Evolutionary conservation across 805 yeast species (phyloP).

Genomic region (Candida yuanshanica): DNA sequence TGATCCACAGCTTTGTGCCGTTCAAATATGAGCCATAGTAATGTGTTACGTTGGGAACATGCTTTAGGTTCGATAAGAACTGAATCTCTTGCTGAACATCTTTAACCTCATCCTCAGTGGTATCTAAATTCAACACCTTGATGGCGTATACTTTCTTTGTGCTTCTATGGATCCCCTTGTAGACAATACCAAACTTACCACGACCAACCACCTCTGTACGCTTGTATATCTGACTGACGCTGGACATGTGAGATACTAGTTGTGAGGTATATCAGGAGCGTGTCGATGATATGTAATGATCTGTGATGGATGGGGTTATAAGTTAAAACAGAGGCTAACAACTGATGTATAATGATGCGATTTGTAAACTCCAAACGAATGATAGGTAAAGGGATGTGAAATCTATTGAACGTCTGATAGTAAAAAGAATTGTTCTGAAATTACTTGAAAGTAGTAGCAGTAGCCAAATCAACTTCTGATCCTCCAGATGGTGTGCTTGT

Average conservation of each 20-base stretch:
- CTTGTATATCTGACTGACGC: constrained; percentile 44
- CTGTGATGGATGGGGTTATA: too few relatives aligned
- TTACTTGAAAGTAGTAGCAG: too few relatives aligned
- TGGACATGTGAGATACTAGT: constrained; percentile 15
- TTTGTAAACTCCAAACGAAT: too few relatives aligned
- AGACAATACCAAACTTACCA: constrained; percentile 96
- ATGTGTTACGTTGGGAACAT: constrained; percentile 86
- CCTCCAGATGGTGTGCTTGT: too few relatives aligned
- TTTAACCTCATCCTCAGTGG: constrained; percentile 87
- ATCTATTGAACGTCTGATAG: too few relatives aligned
- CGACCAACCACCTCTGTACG: constrained; percentile 90
- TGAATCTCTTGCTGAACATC: constrained; percentile 94
- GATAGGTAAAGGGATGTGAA: too few relatives aligned
- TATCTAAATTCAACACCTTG: constrained; percentile 86
- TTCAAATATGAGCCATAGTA: constrained; percentile 55
- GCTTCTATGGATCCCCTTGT: constrained; percentile 69
- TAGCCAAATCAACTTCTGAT: too few relatives aligned
- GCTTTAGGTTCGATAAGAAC: constrained; percentile 73
- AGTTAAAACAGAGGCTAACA: too few relatives aligned
- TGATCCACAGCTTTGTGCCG: constrained; percentile 22
- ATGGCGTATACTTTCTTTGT: constrained; percentile 85
- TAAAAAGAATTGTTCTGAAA: too few relatives aligned
- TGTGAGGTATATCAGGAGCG: too few relatives aligned
- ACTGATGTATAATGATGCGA: too few relatives aligned
- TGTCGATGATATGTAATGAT: too few relatives aligned